Percentiles rank a stretch among this genome's conserved stretches.
phyloP scores from a whole-genome alignment of 768 basidiomycete species.

The Calvatia gigantea region DNA sequence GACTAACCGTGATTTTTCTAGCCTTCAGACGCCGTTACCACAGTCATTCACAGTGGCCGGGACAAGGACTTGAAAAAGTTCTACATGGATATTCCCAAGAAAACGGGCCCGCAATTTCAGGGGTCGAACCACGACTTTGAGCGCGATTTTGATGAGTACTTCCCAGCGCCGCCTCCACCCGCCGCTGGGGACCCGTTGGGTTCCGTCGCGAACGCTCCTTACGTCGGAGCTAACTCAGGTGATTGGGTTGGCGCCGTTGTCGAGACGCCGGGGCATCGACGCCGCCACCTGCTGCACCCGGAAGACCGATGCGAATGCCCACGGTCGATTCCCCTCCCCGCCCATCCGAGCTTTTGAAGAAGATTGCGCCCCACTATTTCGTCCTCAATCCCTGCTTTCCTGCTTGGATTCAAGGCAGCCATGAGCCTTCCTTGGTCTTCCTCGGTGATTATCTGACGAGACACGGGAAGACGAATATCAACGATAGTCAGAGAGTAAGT shows the following conservation, averaged over 20 bases:
- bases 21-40: slow-evolving; percentile 16
- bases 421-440: slow-evolving; percentile 33
- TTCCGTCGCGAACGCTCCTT: not conserved
- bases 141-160: slow-evolving; percentile 30
- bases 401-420: slow-evolving; percentile 32
- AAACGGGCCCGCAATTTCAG: slow-evolving; percentile 22
- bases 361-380: slow-evolving; percentile 27
- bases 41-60: slow-evolving; percentile 26
- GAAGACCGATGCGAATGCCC: slow-evolving; percentile 21
- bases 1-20: slow-evolving; percentile 7
- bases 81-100: slow-evolving; percentile 30
- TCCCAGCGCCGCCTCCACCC: slow-evolving; percentile 13
- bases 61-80: slow-evolving; percentile 24
- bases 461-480: slow-evolving; percentile 29
- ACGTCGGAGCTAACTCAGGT: slow-evolving; percentile 19
- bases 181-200: not conserved
- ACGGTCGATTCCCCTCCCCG: slow-evolving; percentile 25
- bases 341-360: slow-evolving; percentile 30
- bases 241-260: slow-evolving; percentile 28
- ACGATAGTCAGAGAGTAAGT: slow-evolving; percentile 27
- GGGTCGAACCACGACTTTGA: slow-evolving; percentile 28
- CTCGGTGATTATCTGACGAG: slow-evolving; percentile 32
- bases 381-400: slow-evolving; percentile 26
- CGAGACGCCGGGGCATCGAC: slow-evolving; percentile 4
- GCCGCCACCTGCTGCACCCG: not conserved